Evolutionary conservation across 345 rosid species (phyloP).

Genomic region (Rhodomyrtus tomentosa): DNA sequence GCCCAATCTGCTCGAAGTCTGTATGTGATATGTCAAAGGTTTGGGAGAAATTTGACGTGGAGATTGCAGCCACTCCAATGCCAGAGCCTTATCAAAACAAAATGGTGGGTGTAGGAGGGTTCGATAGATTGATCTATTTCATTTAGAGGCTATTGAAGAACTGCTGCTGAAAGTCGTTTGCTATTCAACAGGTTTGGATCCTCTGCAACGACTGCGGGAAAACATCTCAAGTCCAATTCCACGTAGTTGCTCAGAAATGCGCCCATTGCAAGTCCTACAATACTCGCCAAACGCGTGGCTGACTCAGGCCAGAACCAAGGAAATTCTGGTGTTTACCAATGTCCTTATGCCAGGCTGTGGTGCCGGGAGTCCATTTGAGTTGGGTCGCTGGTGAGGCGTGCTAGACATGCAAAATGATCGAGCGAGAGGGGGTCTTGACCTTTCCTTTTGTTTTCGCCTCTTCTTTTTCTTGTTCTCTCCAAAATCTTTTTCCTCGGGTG

Average conservation of each 20-base stretch:
- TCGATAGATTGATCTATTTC: background rate
- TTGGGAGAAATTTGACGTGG: constrained; percentile 79
- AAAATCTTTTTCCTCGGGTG: background rate
- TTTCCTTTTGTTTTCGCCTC: background rate
- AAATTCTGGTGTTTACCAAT: background rate
- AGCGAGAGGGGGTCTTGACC: background rate
- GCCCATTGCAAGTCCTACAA: constrained; percentile 73
- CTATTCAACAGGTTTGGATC: constrained; percentile 49
- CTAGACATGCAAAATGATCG: background rate
- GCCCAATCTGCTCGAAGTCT: constrained; percentile 85
- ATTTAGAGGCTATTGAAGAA: background rate
- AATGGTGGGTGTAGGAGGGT: constrained; percentile 18
- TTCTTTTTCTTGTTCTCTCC: background rate
- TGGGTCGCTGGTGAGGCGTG: background rate
- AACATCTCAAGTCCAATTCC: constrained; percentile 47
- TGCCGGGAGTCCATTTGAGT: background rate
- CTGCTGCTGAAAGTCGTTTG: background rate
- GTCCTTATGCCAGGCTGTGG: background rate
- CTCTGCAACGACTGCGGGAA: constrained; percentile 81
- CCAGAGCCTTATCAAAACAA: constrained; percentile 57
- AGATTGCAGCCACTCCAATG: constrained; percentile 81
- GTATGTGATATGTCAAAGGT: constrained; percentile 89
- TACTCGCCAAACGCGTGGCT: constrained; percentile 56
- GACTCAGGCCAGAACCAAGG: background rate
- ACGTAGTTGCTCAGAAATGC: constrained; percentile 78